Evolutionary conservation across 495 filamentous ascomycete genomes (phyloP).

Genomic region (Sordaria brevicollis): DNA sequence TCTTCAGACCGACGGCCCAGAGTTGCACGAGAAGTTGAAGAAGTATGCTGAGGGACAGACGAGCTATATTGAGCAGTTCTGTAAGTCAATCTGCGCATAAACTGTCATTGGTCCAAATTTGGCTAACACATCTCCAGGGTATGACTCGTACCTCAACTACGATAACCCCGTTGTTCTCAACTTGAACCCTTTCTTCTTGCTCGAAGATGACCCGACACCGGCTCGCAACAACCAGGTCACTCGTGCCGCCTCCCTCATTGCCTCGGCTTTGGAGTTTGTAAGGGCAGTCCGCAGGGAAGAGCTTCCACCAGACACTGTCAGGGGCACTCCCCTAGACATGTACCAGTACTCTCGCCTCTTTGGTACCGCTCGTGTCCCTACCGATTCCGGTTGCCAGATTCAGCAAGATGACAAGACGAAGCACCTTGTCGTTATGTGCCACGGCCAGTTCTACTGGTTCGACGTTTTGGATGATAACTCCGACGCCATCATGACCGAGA

Average conservation of each 20-base stretch:
- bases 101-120: slow-evolving; percentile 1
- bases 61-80: slow-evolving; percentile 98
- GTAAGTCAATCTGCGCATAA: slow-evolving; percentile 42
- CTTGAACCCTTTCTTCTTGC: slow-evolving; percentile 92
- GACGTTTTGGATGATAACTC: slow-evolving; percentile 91
- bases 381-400: slow-evolving; percentile 91
- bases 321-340: slow-evolving; percentile 83
- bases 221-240: slow-evolving; percentile 94
- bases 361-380: slow-evolving; percentile 88
- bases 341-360: slow-evolving; percentile 96
- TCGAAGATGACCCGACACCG: slow-evolving; percentile 96
- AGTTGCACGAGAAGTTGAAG: slow-evolving; percentile 80
- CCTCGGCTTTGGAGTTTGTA: slow-evolving; percentile 87
- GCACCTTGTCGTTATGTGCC: slow-evolving; percentile 89
- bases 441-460: slow-evolving; percentile 98
- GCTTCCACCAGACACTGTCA: slow-evolving; percentile 77
- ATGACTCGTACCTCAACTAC: slow-evolving; percentile 96
- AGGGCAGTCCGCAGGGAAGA: slow-evolving; percentile 89
- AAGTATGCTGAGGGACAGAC: slow-evolving; percentile 88
- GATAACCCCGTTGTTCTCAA: slow-evolving; percentile 97
- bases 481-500: slow-evolving; percentile 95
- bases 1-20: slow-evolving; percentile 69
- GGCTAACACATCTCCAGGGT: slow-evolving; percentile 50
- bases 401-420: slow-evolving; percentile 81
- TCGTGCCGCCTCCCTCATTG: slow-evolving; percentile 80